Evolutionary conservation across 305 asterid species (phyloP).

Genomic region (Stenogyne calaminthoides): DNA sequence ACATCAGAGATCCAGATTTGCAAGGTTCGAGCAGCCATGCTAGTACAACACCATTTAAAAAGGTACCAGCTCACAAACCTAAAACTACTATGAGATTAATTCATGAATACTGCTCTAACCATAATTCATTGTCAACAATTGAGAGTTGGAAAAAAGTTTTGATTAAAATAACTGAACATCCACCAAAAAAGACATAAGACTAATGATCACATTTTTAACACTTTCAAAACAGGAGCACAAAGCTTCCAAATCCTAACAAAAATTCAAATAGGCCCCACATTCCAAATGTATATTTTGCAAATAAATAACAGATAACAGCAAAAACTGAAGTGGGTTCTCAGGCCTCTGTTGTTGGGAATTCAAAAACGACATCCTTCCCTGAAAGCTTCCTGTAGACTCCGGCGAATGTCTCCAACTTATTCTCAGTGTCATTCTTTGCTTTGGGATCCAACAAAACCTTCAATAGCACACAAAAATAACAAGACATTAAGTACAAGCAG

Average conservation of each 20-base stretch:
- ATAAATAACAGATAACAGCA: background rate
- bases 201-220: constrained; percentile 22
- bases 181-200: background rate
- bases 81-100: background rate
- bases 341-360: constrained; percentile 47
- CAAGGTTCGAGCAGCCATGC: background rate
- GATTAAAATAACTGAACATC: background rate
- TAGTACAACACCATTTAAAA: background rate
- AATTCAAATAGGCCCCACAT: constrained; percentile 31
- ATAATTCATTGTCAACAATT: background rate
- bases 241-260: constrained; percentile 34
- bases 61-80: background rate
- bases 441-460: constrained; percentile 65
- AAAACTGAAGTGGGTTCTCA: constrained; percentile 19
- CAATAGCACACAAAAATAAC: background rate
- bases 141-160: background rate
- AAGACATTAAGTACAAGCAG: no score
- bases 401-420: constrained; percentile 59
- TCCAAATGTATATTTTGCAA: constrained; percentile 28
- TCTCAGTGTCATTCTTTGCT: constrained; percentile 59
- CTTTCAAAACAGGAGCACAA: constrained; percentile 2
- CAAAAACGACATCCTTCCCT: constrained; percentile 60
- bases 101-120: background rate
- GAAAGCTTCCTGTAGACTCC: constrained; percentile 72
- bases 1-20: background rate